These are phyloP conservation scores for Oryza longistaminata DNA, from an alignment of 176 grass and related monocot genomes.

Conservation along the genomic window DNA sequence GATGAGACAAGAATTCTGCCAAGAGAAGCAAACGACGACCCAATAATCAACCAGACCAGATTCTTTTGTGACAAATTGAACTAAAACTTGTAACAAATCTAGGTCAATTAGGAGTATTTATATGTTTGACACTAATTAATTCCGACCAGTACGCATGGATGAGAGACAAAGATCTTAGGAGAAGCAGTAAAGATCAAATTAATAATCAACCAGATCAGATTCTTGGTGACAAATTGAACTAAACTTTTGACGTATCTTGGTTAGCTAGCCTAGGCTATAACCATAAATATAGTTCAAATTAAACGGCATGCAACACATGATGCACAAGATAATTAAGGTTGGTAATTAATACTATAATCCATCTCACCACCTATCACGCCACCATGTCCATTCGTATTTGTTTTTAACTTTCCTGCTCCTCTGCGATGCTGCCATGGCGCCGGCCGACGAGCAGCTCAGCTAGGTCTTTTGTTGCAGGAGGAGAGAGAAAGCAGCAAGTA, in stretches of 20 bases:
- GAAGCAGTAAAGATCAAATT: neutral
- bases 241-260: conserved; percentile 29
- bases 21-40: neutral
- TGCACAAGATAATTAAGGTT: neutral
- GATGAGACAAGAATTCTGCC: neutral
- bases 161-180: neutral
- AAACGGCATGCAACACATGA: neutral
- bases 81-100: neutral
- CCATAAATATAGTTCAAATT: neutral
- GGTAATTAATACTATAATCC: neutral
- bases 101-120: neutral
- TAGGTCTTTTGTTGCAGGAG: neutral
- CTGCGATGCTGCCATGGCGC: conserved; percentile 10
- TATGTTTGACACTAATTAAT: neutral
- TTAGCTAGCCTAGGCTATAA: neutral
- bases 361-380: conserved; percentile 31
- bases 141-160: neutral
- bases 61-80: neutral
- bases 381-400: neutral
- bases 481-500: neutral
- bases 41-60: neutral
- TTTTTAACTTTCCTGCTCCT: neutral
- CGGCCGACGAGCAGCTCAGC: neutral
- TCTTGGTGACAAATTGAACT: neutral
- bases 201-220: conserved; percentile 9